Conservation (phyloP, 768 basidiomycete species). For the Rhizopogon roseolus region DNA sequence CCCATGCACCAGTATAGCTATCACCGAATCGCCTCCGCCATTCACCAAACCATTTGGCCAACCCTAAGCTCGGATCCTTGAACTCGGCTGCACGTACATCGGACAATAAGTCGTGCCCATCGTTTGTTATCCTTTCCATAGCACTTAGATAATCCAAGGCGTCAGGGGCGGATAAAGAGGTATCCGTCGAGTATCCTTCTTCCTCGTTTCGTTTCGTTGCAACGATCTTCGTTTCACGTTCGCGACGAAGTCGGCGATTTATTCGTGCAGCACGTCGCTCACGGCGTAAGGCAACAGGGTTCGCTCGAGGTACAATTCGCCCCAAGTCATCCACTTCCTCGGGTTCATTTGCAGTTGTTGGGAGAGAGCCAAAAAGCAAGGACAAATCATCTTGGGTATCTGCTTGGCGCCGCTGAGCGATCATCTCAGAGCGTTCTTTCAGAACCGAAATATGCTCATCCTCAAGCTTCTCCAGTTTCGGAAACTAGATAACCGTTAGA, state of each 20-base stretch:
- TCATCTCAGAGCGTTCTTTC: slow-evolving; percentile 68
- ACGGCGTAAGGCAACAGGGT: slow-evolving; percentile 39
- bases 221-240: slow-evolving; percentile 19
- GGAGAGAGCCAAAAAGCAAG: slow-evolving; percentile 55
- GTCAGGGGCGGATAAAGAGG: slow-evolving; percentile 62
- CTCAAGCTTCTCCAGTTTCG: slow-evolving; percentile 72
- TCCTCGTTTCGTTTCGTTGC: slow-evolving; percentile 28
- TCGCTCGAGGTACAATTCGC: slow-evolving; percentile 41
- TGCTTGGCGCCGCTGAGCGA: slow-evolving; percentile 55
- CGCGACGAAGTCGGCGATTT: slow-evolving; percentile 48
- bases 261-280: slow-evolving; percentile 57
- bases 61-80: slow-evolving; percentile 69
- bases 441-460: slow-evolving; percentile 69
- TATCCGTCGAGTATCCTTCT: slow-evolving; percentile 88
- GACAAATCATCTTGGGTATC: slow-evolving; percentile 84
- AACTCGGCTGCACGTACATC: slow-evolving; percentile 88
- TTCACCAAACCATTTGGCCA: slow-evolving; percentile 54
- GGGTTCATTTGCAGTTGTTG: slow-evolving; percentile 23
- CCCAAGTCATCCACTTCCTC: slow-evolving; percentile 63
- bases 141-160: slow-evolving; percentile 66
- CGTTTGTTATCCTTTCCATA: slow-evolving; percentile 43
- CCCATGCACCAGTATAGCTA: slow-evolving; percentile 85
- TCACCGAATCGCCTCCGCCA: slow-evolving; percentile 81
- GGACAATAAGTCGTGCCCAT: slow-evolving; percentile 56
- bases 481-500: slow-evolving; percentile 48